Evolutionary conservation across 2,329 filamentous ascomycete species (phyloP), one percentile per base, ranked within the genome.

Genomic region (Fusarium pseudonygamai): DNA sequence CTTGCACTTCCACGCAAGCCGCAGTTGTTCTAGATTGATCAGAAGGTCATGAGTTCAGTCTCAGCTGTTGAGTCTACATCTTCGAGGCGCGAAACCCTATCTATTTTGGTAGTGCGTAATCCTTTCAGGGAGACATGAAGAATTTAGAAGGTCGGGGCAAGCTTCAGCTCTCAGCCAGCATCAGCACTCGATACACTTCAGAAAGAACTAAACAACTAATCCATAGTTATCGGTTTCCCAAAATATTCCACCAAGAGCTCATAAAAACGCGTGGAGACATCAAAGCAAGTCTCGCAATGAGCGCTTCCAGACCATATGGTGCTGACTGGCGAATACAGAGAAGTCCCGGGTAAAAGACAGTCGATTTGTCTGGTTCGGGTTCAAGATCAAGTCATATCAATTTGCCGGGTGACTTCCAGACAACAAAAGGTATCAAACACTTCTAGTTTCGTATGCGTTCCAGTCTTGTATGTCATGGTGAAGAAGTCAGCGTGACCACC

Each of bases 401-500:
- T 22, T 24, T 10, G 13, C 3, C 6, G 10, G 10, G 1, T 39
- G 6, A 16, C 50, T 22, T 12, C 9, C 32, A 2, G 11, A 22
- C 1, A 5, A 16, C 5, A 2, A 3, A 9, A 39, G 16, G 0
- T 7, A 2, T 2, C 9, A 39, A 53, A n/a, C 7, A 28, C 34
- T 39, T 7, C 7, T 22, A n/a, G 3, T 37, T 6, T 53, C 11
- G 3, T 39, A 6, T 28, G 7, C 11, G 14, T 18, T 1, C 18
- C 5, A n/a, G 50, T 6, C 7, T 13, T 28, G 7, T 15, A 37
- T 20, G 22, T 22, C 24, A 53, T 26, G 18, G 49, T 16, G 4
- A 53, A 53, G 9, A 26, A 34, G 16, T 24, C 30, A 9, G 16
- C n/a, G 24, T 20, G 2, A 13, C 16, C 20, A 12, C 16, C 3